Base-by-base conservation (phyloP, 148 eudicot species). In the Drosera capensis region DNA sequence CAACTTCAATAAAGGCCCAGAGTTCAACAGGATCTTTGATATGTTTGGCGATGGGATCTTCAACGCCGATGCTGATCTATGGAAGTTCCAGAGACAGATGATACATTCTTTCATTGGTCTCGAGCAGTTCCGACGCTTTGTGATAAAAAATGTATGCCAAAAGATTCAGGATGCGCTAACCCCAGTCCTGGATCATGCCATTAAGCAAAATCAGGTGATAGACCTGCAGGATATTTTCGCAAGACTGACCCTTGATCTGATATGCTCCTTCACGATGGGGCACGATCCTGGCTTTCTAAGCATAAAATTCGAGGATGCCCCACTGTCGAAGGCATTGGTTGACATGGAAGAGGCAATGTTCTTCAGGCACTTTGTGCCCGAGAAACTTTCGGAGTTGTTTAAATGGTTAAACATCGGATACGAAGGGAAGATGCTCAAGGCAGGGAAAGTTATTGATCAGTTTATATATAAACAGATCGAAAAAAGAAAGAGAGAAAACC, bases 171-270 rank as follows among this genome's bases (percentile, higher is more conserved):
- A 24, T 14, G 58, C 70, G 7, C 51, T 78, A 8, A 51, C 49
- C 28, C 72, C 69, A 0, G 6, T 78, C 25, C 65, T 78, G 2
- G 67, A 73, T 1, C 54, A 55, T 36, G 58, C 26, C 0, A 36
- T 38, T 8, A 30, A 46, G 15, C 42, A 49, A 43, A 58, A 52
- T 14, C 18, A 41, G 2, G 70, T 61, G 14, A 45, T 78, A 13
- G 80, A 78, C 36, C 35, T 78, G 47, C 80, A 78, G 36, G 71
- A 78, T 43, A 3, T 73, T 31, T 70, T 75, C 23, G 52, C 45
- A 45, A 71, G 80, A 47, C 44, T 63, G 3, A 54, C 68, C 3
- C 67, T 67, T 44, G 79, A 77, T 15, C 61, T 59, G 0, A 70
- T 55, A 22, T 57, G 72, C 51, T 41, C 37, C 5, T 23, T 70